Evolutionary conservation across 306 rosid species (phyloP), one percentile per base, ranked within the genome.

Genomic region (Lablab purpureus): DNA sequence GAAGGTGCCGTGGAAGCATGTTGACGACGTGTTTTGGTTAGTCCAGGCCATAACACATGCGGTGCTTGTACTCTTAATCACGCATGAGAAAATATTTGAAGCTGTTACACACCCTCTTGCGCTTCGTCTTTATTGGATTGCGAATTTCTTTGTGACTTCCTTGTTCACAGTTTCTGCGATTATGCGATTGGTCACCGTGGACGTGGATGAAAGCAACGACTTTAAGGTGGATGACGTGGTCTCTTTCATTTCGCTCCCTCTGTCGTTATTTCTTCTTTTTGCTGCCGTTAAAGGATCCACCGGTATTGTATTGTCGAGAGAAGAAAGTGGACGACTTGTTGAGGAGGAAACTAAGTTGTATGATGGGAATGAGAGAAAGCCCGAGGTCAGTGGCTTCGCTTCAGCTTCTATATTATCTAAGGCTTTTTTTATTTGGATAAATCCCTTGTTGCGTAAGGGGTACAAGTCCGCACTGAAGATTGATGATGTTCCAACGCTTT

Each of bases 371-470:
- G 88, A 68, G 56, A 55, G 32, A 67, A 77, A 85, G 68, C 25
- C 86, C 5, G 81, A 83, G 45, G 90, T 88, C 60, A 83, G 87
- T 50, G 87, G 41, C 6, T 92, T 83, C 74, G 93, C 96, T 78
- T 89, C 97, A 5, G 96, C 96, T 85, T 89, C 96, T 23, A 2
- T 84, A 4, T 7, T 89, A 11, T 89, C 93, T 4, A 92, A 89
- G 79, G 87, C 89, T 10, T 85, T 90, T 62, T 89, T 87, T 91
- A 10, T 82, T 47, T 92, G 97, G 97, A 83, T 92, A 78, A 90
- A 92, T 63, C 97, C 97, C 23, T 78, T 92, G 71, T 83, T 92
- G 54, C 74, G 82, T 17, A 82, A 86, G 85, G 97, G 97, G 49
- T 86, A 89, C 85, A 88, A 76, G 32, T 74, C 91, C 0, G 89